Percentiles rank a stretch among this genome's conserved stretches.
Evolutionary conservation across 2,329 filamentous ascomycete genomes (phyloP).

Genomic region (Dothiorella sarmentorum): DNA sequence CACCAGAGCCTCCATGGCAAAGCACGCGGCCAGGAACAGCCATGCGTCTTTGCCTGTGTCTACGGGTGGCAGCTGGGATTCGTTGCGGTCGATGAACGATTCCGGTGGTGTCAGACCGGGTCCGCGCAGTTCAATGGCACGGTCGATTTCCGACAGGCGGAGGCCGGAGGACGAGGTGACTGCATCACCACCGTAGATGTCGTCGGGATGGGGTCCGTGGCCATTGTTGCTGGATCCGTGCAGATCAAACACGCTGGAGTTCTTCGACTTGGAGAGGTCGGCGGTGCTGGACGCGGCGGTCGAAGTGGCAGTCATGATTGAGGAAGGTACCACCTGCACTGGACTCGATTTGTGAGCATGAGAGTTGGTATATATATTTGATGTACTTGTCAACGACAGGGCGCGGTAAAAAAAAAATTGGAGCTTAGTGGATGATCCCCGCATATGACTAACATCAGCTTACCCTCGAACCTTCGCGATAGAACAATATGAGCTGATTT

Average conservation of each 20-base stretch:
- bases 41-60: constrained; percentile 52
- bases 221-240: background rate
- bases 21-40: constrained; percentile 50
- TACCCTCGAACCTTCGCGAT: no score
- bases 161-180: background rate
- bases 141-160: background rate
- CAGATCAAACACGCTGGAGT: background rate
- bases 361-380: no score
- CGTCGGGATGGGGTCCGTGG: background rate
- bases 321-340: no score
- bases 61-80: constrained; percentile 38
- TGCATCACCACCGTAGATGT: background rate
- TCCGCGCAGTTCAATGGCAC: background rate
- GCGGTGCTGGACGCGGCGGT: background rate
- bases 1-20: constrained; percentile 52
- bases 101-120: background rate
- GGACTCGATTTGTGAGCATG: no score
- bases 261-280: background rate
- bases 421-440: no score
- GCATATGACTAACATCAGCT: no score
- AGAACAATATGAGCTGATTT: no score
- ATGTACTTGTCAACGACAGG: no score
- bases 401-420: no score
- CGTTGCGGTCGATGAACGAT: background rate
- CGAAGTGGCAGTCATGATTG: background rate